These are phyloP conservation scores for Colletotrichum gloeosporioides DNA, from an alignment of 2,329 filamentous ascomycete genomes.

Conservation along the genomic window DNA sequence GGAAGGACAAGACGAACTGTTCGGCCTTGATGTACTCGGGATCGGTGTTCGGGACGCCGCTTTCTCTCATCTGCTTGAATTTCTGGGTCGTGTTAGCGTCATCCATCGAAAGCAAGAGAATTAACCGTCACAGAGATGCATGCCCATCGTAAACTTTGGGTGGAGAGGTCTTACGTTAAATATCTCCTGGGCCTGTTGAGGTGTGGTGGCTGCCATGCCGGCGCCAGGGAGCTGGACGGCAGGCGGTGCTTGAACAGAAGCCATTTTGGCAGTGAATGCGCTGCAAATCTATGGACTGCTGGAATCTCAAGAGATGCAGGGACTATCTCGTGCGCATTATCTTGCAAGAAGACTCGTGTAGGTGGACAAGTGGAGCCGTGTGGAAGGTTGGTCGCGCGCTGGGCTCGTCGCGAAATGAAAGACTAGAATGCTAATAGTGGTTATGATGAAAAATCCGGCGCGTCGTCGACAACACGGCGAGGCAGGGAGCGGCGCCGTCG, in stretches of 20 bases:
- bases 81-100: constrained; percentile 59
- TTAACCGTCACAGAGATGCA: not conserved
- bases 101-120: not conserved
- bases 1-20: constrained; percentile 75
- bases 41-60: constrained; percentile 80
- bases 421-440: constrained; percentile 18
- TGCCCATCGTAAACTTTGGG: not conserved
- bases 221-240: constrained; percentile 70
- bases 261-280: constrained; percentile 57
- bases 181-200: constrained; percentile 79
- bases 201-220: constrained; percentile 71
- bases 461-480: constrained; percentile 2
- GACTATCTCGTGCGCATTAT: constrained; percentile 23
- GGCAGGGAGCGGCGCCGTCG: not conserved
- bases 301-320: constrained; percentile 21
- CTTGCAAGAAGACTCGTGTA: constrained; percentile 1
- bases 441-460: constrained; percentile 17
- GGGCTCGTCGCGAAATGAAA: constrained; percentile 23
- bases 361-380: constrained; percentile 13
- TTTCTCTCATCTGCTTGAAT: constrained; percentile 86
- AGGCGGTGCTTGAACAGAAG: constrained; percentile 77
- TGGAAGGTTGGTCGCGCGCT: constrained; percentile 19
- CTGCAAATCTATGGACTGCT: constrained; percentile 21
- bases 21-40: constrained; percentile 88
- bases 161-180: constrained; percentile 59